Base-by-base conservation (phyloP, 441 rosid genomes). In the Euphorbia corollata region DNA sequence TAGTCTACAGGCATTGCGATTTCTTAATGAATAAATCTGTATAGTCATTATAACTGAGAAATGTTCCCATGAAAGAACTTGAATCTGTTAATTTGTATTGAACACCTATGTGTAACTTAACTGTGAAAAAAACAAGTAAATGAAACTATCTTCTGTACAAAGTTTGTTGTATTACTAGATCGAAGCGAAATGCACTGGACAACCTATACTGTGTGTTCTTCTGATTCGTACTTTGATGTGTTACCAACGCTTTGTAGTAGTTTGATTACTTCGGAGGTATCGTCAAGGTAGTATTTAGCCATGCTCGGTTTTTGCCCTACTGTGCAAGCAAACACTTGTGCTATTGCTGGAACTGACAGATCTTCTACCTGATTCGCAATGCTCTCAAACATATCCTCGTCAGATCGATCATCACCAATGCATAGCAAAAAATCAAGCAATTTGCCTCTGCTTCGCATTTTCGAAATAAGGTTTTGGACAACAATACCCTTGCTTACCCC, bases 221-320 rank as follows among this genome's bases (percentile, higher is more conserved):
- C 64, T 32, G 6, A 39, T 45, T 61, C 55, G 67, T 68, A 16
- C 69, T 74, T 74, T n/a, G 83, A 53, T 39, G 80, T 81, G 27
- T 64, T 43, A n/a, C 87, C 81, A 64, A 90, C 78, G 59, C 82
- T 77, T 74, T 75, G 67, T 56, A 87, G 90, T 84, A 90, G 66
- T 51, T 71, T 74, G 54, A 87, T 80, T 32, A 87, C 96, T 18
- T 76, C 84, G 16, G 68, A 55, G 0, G 87, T 83, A 70, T 85
- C 91, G n/a, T 90, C 94, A 0, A 90, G 86, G 68, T 86, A 90
- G 79, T 86, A 90, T 60, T 80, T 90, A 30, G 94, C 96, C 91
- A 80, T 86, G 77, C 94, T 90, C 12, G 91, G 96, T 66, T 90
- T 90, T 78, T 82, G 94, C 53, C 96, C 96, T 6, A 87, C 91